Evolutionary conservation across 805 yeast species (phyloP).

Genomic region (Candida suzukii): DNA sequence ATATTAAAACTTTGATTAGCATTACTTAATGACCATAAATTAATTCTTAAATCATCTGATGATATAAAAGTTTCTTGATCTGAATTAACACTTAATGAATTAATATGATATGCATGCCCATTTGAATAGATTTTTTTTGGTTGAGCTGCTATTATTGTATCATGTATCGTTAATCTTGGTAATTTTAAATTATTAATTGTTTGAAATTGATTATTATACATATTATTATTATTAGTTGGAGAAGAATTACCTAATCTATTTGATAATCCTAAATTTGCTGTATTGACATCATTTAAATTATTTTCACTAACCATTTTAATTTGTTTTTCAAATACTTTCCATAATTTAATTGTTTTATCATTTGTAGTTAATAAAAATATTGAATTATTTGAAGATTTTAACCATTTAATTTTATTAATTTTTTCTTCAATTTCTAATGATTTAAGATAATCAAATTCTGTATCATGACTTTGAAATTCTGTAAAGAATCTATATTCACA

Average conservation of each 20-base stretch:
- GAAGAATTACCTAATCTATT: not conserved
- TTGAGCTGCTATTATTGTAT: constrained; percentile 89
- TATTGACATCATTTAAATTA: constrained; percentile 49
- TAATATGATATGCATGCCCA: constrained; percentile 97
- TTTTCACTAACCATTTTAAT: constrained; percentile 90
- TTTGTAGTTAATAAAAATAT: constrained; percentile 86
- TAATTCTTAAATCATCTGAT: constrained; percentile 91
- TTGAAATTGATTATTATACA: not conserved
- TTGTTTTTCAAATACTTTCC: constrained; percentile 92
- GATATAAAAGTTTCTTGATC: constrained; percentile 94
- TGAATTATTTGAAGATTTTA: constrained; percentile 81
- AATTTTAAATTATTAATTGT: constrained; percentile 49
- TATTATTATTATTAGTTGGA: not conserved
- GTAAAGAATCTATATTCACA: constrained; percentile 95
- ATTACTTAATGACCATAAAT: constrained; percentile 90
- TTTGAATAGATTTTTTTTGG: constrained; percentile 88
- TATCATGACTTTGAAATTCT: constrained; percentile 97
- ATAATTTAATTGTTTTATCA: constrained; percentile 96
- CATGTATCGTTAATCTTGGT: constrained; percentile 90
- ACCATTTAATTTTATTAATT: constrained; percentile 96
- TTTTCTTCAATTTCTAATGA: constrained; percentile 96
- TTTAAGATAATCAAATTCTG: constrained; percentile 95
- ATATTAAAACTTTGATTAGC: constrained; percentile 95
- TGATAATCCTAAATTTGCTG: too few species aligned
- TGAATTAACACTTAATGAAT: constrained; percentile 87